Evolutionary conservation across 352 stramenopile genomes (phyloP).

Genomic region (Globisporangium lucens): DNA sequence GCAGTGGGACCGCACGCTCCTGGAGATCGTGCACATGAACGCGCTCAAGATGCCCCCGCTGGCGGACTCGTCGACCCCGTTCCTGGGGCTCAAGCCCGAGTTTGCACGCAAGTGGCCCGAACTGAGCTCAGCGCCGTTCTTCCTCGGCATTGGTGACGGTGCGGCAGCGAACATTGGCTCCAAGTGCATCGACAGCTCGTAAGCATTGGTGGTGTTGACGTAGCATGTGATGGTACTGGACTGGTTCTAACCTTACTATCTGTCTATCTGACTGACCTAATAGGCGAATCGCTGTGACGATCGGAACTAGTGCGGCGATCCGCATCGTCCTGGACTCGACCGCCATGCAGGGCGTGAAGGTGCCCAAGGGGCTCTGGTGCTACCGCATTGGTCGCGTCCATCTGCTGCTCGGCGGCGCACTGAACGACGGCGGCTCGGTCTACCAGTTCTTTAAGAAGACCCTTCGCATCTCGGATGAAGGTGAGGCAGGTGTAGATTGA

Average conservation of each 20-base stretch:
- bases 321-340: constrained; percentile 77
- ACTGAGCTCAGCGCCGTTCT: constrained; percentile 65
- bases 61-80: constrained; percentile 63
- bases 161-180: constrained; percentile 94
- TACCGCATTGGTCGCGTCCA: constrained; percentile 88
- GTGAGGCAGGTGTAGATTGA: constrained; percentile 7
- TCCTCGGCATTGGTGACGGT: constrained; percentile 90
- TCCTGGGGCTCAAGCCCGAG: constrained; percentile 44
- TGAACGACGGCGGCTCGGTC: constrained; percentile 97
- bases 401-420: constrained; percentile 90
- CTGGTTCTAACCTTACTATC: not conserved
- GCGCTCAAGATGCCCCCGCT: constrained; percentile 64
- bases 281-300: constrained; percentile 90
- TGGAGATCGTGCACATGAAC: constrained; percentile 76
- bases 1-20: constrained; percentile 79
- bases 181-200: constrained; percentile 85
- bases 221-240: not conserved
- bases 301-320: constrained; percentile 93
- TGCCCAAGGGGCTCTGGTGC: constrained; percentile 92
- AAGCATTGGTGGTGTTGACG: constrained; percentile 1
- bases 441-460: constrained; percentile 89
- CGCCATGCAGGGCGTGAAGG: constrained; percentile 49
- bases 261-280: not conserved
- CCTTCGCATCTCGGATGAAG: constrained; percentile 51
- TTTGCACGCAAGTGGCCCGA: constrained; percentile 79